Conservation (phyloP, 805 yeast species). For the Scheffersomyces spartinae region DNA sequence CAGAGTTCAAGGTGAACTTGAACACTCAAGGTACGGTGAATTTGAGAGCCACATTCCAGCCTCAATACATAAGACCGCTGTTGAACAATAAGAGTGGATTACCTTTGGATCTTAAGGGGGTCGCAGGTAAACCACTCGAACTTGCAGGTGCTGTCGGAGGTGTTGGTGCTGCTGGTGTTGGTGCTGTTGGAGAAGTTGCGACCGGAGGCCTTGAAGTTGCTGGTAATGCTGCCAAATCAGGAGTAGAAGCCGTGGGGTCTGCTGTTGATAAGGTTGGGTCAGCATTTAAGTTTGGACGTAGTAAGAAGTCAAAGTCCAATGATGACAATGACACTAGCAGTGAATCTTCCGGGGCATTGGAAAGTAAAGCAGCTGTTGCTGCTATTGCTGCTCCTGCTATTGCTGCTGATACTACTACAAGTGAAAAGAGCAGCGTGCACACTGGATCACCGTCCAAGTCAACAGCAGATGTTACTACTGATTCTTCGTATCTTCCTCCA, state of each 20-base stretch:
- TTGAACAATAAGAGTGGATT: constrained; percentile 29
- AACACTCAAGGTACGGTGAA: constrained; percentile 57
- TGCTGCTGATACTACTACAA: constrained; percentile 2
- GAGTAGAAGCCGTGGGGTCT: constrained; percentile 18
- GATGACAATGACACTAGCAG: no score
- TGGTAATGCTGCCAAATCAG: constrained; percentile 5
- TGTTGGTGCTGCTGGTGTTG: constrained; percentile 20
- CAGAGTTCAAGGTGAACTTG: constrained; percentile 37
- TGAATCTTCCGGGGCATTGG: no score
- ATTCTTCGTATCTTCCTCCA: no score
- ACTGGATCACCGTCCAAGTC: constrained; percentile 8
- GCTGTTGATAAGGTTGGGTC: constrained; percentile 31
- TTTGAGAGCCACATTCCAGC: constrained; percentile 43
- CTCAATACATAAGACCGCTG: constrained; percentile 59
- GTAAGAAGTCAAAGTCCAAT: no score
- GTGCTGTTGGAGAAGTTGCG: constrained; percentile 23
- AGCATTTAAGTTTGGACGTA: no score
- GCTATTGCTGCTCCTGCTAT: constrained; percentile 36
- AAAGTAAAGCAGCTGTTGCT: no score
- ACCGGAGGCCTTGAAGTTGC: constrained; percentile 18
- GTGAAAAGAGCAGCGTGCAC: constrained; percentile 3
- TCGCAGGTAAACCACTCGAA: constrained; percentile 37
- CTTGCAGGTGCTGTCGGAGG: constrained; percentile 32
- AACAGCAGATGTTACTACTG: constrained; percentile 21
- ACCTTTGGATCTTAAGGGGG: constrained; percentile 26